Evolutionary conservation across 1,139 yeast species (phyloP).

Genomic region (Hemisphaericaspora subhashii): DNA sequence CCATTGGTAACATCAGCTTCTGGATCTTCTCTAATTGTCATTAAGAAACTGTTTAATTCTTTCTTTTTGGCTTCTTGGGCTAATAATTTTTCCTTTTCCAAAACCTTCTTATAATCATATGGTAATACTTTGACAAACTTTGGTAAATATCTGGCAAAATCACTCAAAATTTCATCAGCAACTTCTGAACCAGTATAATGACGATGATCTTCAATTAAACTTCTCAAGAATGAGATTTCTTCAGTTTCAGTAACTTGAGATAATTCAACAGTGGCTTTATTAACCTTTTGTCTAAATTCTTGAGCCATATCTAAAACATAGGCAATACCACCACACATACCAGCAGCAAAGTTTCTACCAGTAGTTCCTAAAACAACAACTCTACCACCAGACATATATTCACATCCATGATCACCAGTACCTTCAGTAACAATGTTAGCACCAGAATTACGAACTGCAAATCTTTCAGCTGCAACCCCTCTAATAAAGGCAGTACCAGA

Average conservation of each 20-base stretch:
- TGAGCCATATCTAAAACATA: conserved; percentile 95
- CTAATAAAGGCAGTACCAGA: conserved; percentile 91
- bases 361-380: conserved; percentile 89
- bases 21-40: conserved; percentile 73
- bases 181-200: conserved; percentile 92
- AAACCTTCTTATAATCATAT: conserved; percentile 83
- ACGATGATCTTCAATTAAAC: conserved; percentile 90
- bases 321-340: conserved; percentile 99
- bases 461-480: conserved; percentile 98
- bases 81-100: conserved; percentile 74
- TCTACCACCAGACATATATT: conserved; percentile 99
- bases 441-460: conserved; percentile 98
- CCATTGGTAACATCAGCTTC: conserved; percentile 89
- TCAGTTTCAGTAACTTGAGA: conserved; percentile 77
- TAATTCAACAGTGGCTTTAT: conserved; percentile 79
- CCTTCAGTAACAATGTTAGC: conserved; percentile 97
- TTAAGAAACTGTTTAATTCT: conserved; percentile 57
- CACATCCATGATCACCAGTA: conserved; percentile 98
- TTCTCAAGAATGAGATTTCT: conserved; percentile 93
- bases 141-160: conserved; percentile 85
- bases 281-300: conserved; percentile 75
- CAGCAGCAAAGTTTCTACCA: conserved; percentile 97
- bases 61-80: conserved; percentile 67
- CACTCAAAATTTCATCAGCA: conserved; percentile 77
- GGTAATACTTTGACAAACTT: conserved; percentile 95